phyloP scores from a whole-genome alignment of 345 rosid species.

The Salix purpurea region DNA sequence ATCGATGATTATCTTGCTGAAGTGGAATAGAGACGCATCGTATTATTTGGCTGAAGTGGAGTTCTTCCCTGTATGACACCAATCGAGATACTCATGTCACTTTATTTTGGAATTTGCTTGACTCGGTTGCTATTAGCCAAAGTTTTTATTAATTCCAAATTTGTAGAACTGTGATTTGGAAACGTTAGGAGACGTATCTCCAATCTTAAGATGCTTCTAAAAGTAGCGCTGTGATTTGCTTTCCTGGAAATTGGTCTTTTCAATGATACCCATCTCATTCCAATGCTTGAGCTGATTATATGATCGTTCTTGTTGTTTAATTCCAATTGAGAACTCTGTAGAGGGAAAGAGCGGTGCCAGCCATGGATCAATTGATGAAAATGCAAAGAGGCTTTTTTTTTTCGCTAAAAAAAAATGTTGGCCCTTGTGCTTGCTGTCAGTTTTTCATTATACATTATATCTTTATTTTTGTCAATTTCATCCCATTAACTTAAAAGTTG shows the following conservation, averaged over 20 bases:
- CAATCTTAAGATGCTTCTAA: not conserved
- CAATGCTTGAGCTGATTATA: not conserved
- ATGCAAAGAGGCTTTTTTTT: no score
- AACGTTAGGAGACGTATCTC: not conserved
- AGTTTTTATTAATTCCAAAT: not conserved
- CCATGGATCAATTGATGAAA: no score
- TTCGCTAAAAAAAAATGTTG: not conserved
- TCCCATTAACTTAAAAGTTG: no score
- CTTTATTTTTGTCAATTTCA: no score
- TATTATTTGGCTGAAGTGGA: not conserved
- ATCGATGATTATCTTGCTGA: conserved; percentile 56
- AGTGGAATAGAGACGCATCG: conserved; percentile 42
- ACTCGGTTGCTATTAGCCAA: not conserved
- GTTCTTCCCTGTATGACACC: not conserved
- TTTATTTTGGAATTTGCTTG: not conserved
- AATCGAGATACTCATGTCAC: not conserved
- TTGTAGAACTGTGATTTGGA: not conserved
- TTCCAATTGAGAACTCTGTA: not conserved
- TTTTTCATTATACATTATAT: not conserved
- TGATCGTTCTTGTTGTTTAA: not conserved
- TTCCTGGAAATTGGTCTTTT: not conserved
- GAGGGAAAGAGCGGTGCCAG: not conserved
- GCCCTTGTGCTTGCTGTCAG: not conserved
- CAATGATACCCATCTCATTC: not conserved
- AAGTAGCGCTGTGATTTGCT: not conserved